These are phyloP conservation scores for Datisca glomerata DNA, from an alignment of 306 rosid genomes.

Conservation along the genomic window DNA sequence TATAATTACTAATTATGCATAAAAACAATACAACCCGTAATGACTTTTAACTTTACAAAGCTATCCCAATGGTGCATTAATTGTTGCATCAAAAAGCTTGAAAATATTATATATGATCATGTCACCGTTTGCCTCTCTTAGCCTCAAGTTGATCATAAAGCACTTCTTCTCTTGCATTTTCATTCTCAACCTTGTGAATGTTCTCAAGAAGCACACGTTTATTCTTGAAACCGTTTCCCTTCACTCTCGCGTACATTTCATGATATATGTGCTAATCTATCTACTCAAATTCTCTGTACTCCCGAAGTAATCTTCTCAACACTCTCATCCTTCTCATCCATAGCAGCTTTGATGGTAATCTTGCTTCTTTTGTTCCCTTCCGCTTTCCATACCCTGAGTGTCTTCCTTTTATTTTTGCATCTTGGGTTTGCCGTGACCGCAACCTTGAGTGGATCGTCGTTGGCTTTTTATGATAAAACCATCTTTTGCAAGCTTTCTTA, in stretches of 20 bases:
- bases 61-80: too few species aligned
- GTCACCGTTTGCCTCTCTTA: too few species aligned
- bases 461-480: slow-evolving; percentile 8
- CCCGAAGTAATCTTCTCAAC: slow-evolving; percentile 13
- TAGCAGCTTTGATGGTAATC: slow-evolving; percentile 11
- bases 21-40: too few species aligned
- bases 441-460: slow-evolving; percentile 3
- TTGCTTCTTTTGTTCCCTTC: slow-evolving; percentile 18
- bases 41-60: too few species aligned
- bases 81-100: too few species aligned
- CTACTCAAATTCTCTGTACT: slow-evolving; percentile 12
- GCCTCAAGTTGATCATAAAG: slow-evolving; percentile 9
- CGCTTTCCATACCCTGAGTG: slow-evolving; percentile 20
- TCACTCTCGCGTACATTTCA: slow-evolving; percentile 15
- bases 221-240: slow-evolving; percentile 18
- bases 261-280: slow-evolving; percentile 17
- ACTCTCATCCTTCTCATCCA: slow-evolving; percentile 18
- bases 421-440: not conserved
- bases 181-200: slow-evolving; percentile 12
- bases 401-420: slow-evolving; percentile 9
- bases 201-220: slow-evolving; percentile 16
- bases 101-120: too few species aligned
- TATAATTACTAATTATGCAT: too few species aligned
- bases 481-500: slow-evolving; percentile 13
- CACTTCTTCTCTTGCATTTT: slow-evolving; percentile 1